Evolutionary conservation across 768 basidiomycete species (phyloP), one percentile per base, ranked within the genome.

Genomic region (Calvatia gigantea): DNA sequence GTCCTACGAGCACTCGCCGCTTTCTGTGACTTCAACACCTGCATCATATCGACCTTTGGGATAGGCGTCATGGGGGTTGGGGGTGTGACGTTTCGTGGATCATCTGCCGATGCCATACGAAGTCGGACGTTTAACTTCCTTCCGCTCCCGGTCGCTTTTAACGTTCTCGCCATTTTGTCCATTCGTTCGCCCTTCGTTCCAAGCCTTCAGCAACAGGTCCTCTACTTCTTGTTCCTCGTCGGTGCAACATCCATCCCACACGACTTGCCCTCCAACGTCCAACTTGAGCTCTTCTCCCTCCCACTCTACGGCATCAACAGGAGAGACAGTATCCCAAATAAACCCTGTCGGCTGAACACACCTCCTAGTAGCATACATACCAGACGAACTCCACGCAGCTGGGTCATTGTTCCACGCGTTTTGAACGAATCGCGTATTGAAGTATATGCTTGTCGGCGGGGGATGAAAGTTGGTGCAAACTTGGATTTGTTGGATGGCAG

Each of bases 381-480:
- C 54, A 28, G 41, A 17, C n/a, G n/a, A 14, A 12, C 21, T 41
- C 54, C 54, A 55, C 25, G 21, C n/a, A 14, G 9, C 33, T 12
- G 15, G 27, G 4, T 23, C 39, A 15, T 3, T 9, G 5, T 48
- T 39, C 8, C 38, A 21, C n/a, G 4, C 6, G 27, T 12, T 41
- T 33, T 21, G 54, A 12, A 29, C 1, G n/a, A 47, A 47, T 6
- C 54, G 54, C 11, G 45, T 47, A 23, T 55, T 46, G 54, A 47
- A 48, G 29, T 48, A 55, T 7, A 33, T 32, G 6, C 12, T 31
- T 15, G 4, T 12, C 5, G 46, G 45, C 9, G 45, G 8, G 6
- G 17, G 6, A 25, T 55, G 54, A 1, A 21, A 6, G 6, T n/a
- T 28, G 17, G n/a, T 21, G 25, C 21, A 39, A 19, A 51, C 39